phyloP scores from a whole-genome alignment of 2,329 filamentous ascomycete species.

The Epichloe gansuensis region DNA sequence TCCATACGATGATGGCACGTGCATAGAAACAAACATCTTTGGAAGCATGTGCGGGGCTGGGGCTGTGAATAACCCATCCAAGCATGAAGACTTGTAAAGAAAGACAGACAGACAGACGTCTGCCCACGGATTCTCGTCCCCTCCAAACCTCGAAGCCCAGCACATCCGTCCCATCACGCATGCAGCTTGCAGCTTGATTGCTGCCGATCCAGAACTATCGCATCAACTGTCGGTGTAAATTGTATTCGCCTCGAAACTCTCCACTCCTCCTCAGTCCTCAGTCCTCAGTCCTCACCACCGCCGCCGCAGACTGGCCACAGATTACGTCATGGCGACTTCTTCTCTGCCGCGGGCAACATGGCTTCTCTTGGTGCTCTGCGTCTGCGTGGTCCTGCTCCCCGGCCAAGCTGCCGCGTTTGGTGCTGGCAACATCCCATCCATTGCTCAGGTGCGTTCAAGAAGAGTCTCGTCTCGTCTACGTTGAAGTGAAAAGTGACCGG shows the following conservation, averaged over 20 bases:
- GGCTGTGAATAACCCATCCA: not conserved
- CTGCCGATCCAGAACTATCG: not conserved
- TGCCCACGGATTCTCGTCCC: not conserved
- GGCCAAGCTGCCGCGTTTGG: constrained; percentile 50
- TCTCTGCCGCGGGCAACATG: constrained; percentile 34
- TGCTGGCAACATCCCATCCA: constrained; percentile 60
- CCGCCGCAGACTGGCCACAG: constrained; percentile 4
- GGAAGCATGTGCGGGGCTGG: not conserved
- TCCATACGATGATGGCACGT: too few species aligned
- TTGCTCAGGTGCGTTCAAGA: constrained; percentile 29
- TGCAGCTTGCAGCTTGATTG: not conserved
- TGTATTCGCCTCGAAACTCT: not conserved
- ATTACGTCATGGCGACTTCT: constrained; percentile 34
- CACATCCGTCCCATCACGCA: not conserved
- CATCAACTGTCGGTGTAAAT: not conserved
- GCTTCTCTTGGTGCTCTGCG: constrained; percentile 35
- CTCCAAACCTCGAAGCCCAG: not conserved
- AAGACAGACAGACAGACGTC: not conserved
- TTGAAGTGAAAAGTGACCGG: not conserved
- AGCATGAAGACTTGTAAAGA: not conserved
- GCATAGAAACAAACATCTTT: not conserved
- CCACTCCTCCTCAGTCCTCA: not conserved
- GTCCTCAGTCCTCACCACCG: not conserved
- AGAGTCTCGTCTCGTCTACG: not conserved
- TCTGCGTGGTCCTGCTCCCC: constrained; percentile 46